A percentile compares a stretch with the other conserved stretches of the same genome.
Conservation (phyloP, 2,329 filamentous ascomycete species). For the Fusarium devonianum region DNA sequence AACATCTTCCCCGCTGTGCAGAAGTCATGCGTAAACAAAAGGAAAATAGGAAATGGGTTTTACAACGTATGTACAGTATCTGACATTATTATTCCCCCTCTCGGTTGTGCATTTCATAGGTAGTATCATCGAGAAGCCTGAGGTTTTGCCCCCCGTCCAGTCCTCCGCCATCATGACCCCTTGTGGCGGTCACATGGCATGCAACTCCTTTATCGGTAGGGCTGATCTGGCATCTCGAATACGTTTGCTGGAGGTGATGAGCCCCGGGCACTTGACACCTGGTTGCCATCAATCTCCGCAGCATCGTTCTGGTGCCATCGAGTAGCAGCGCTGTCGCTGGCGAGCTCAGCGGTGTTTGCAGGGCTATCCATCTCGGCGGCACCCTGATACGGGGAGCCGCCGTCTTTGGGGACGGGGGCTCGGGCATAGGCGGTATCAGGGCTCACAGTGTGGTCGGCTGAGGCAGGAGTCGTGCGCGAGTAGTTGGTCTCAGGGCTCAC, state of each 20-base stretch:
- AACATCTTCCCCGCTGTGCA: slow-evolving; percentile 23
- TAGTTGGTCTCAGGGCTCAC: slow-evolving; percentile 38
- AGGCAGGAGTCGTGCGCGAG: slow-evolving; percentile 14
- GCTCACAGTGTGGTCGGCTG: slow-evolving; percentile 29
- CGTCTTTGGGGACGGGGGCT: slow-evolving; percentile 24
- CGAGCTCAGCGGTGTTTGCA: slow-evolving; percentile 45
- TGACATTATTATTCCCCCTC: slow-evolving; percentile 41
- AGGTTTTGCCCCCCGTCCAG: slow-evolving; percentile 20
- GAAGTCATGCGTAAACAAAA: slow-evolving; percentile 30
- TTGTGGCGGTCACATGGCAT: neutral
- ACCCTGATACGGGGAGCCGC: slow-evolving; percentile 26
- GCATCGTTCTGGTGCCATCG: slow-evolving; percentile 48
- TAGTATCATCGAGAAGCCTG: slow-evolving; percentile 23
- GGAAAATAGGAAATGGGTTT: slow-evolving; percentile 33
- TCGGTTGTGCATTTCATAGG: slow-evolving; percentile 14
- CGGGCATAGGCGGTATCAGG: slow-evolving; percentile 38
- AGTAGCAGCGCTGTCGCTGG: slow-evolving; percentile 43
- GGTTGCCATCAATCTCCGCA: slow-evolving; percentile 50
- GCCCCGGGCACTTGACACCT: slow-evolving; percentile 41
- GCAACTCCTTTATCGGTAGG: slow-evolving; percentile 43
- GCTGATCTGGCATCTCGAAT: slow-evolving; percentile 51
- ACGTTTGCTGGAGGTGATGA: slow-evolving; percentile 45
- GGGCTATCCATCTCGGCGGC: slow-evolving; percentile 39
- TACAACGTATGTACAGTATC: slow-evolving; percentile 43
- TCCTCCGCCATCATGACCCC: slow-evolving; percentile 4